Percentiles rank a stretch among this genome's conserved stretches.
Conservation (phyloP, 2,329 filamentous ascomycete species). For the Blastomyces percursus region DNA sequence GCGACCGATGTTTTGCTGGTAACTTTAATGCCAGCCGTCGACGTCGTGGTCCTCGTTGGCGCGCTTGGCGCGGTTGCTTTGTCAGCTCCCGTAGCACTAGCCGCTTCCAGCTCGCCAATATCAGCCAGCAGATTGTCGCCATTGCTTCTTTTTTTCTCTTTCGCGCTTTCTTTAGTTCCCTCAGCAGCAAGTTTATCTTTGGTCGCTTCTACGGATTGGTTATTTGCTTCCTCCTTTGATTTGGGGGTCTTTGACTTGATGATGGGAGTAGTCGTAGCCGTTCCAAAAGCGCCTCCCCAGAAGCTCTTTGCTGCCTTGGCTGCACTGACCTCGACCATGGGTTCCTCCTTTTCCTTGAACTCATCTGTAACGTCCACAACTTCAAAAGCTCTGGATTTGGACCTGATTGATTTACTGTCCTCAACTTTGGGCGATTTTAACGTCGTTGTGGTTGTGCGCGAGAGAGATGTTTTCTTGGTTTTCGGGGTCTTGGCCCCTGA, state of each 20-base stretch:
- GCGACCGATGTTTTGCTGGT: conserved; percentile 38
- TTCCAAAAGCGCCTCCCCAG: conserved; percentile 34
- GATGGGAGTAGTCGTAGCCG: conserved; percentile 30
- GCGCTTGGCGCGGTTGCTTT: conserved; percentile 29
- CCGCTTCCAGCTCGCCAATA: conserved; percentile 24
- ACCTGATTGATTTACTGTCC: conserved; percentile 22
- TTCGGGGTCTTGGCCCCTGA: conserved; percentile 28
- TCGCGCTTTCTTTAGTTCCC: conserved; percentile 16
- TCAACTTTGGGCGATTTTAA: conserved; percentile 19
- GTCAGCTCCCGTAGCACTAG: conserved; percentile 28
- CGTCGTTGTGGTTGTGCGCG: conserved; percentile 14
- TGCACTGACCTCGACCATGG: conserved; percentile 24
- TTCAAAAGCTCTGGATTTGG: conserved; percentile 19
- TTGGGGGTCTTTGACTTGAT: conserved; percentile 37
- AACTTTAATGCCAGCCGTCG: conserved; percentile 29
- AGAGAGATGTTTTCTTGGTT: conserved; percentile 34
- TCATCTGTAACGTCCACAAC: conserved; percentile 18
- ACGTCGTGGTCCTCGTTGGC: conserved; percentile 34
- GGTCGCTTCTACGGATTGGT: conserved; percentile 19
- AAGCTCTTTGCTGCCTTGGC: conserved; percentile 31
- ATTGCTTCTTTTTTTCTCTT: conserved; percentile 19
- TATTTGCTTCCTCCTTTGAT: conserved; percentile 20
- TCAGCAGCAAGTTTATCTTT: conserved; percentile 16
- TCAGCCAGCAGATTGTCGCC: conserved; percentile 27
- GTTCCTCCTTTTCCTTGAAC: conserved; percentile 24